Evolutionary conservation across 202 grass and related monocot species (phyloP), one percentile per base, ranked within the genome.

Genomic region (Alloteropsis angusta): DNA sequence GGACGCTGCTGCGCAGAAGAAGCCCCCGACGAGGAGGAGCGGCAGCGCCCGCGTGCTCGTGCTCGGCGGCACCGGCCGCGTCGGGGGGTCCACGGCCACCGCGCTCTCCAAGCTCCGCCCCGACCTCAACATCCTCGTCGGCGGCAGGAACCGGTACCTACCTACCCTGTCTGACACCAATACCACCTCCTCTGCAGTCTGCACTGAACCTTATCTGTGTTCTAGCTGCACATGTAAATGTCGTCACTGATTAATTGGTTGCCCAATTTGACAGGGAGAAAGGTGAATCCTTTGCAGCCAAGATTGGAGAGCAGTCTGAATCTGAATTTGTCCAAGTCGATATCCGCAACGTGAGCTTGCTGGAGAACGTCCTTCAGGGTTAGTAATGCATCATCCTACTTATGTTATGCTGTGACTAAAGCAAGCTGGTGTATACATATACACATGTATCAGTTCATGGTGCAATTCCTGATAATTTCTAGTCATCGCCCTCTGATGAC

Each of bases 71-170:
- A 90, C 94, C 62, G 94, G 94, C 15, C 91, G 94, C 23, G 88
- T 97, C 38, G 91, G 94, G 15, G 94, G 94, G 8, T 93, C 94
- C 82, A 93, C 91, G n/a, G 91, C 91, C 68, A 65, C 82, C 60
- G 91, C 88, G 26, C 94, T 97, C 26, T 91, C 91, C 47, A 84
- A 93, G 46, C 94, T 97, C 74, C 80, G 86, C 25, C 94, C 94
- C 17, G 68, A 85, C 69, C 68, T 93, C 23, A 82, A 23, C 81
- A 73, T 97, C 70, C 79, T 89, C 82, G 54, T 93, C 21, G 88
- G 70, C 3, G 94, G 88, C 53, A 88, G 91, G 78, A 97, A 97
- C 82, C 38, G 86, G 93, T 63, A 15, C 0, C 13, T 0, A 13
- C 30, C 30, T 30, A 30, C 28, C 28, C 1, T 30, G 28, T 30